phyloP scores from a whole-genome alignment of 164 flowering plant species.

The Umbilicus rupestris region DNA sequence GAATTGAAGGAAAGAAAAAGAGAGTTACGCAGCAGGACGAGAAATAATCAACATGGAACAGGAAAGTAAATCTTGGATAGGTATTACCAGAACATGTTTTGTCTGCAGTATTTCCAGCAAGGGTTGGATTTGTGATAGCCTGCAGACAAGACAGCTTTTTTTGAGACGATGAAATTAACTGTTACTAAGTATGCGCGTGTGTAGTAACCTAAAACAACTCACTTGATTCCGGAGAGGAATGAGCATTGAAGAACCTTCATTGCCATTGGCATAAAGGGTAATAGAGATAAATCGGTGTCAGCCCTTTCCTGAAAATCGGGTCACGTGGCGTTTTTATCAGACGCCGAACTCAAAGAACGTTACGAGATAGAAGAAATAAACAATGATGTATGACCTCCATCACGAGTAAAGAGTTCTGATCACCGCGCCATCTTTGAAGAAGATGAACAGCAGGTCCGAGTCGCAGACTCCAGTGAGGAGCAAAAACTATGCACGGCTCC shows the following conservation, averaged over 20 bases:
- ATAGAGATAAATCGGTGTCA: constrained; percentile 47
- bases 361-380: background rate
- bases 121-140: no score
- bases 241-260: constrained; percentile 86
- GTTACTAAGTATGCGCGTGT: no score
- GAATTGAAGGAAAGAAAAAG: background rate
- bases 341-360: background rate
- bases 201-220: constrained; percentile 8
- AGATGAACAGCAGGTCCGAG: constrained; percentile 78
- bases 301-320: constrained; percentile 37
- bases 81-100: no score
- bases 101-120: no score
- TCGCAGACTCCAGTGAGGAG: constrained; percentile 85
- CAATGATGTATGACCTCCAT: constrained; percentile 46
- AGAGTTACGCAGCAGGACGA: background rate
- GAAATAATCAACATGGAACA: background rate
- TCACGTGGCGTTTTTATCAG: background rate
- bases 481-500: constrained; percentile 87
- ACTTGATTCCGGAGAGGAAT: constrained; percentile 78
- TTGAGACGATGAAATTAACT: no score
- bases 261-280: constrained; percentile 67
- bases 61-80: background rate
- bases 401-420: constrained; percentile 59
- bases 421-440: constrained; percentile 68
- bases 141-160: no score